These are phyloP conservation scores for Debaryomyces robertsiae DNA, from an alignment of 1,139 yeast genomes.

Conservation along the genomic window DNA sequence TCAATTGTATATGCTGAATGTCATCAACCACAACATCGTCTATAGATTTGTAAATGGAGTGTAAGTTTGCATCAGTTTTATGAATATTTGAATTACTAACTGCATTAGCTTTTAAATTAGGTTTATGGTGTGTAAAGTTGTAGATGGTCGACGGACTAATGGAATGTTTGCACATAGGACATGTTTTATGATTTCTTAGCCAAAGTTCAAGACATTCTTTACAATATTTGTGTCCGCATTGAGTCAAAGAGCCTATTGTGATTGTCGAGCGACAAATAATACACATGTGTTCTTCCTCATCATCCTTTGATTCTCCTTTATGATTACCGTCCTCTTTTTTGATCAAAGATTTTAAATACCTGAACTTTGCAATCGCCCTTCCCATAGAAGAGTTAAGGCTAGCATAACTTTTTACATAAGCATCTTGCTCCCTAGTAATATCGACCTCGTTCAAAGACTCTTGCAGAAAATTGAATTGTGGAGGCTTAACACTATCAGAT, in stretches of 20 bases:
- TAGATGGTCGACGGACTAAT: conserved; percentile 53
- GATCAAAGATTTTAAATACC: conserved; percentile 60
- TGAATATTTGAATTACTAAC: conserved; percentile 27
- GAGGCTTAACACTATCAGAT: conserved; percentile 69
- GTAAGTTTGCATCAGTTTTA: conserved; percentile 24
- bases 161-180: conserved; percentile 77
- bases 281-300: conserved; percentile 55
- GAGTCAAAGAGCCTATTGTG: conserved; percentile 73
- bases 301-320: conserved; percentile 17
- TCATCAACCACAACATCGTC: conserved; percentile 42
- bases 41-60: conserved; percentile 52
- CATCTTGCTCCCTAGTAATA: background rate
- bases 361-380: conserved; percentile 53
- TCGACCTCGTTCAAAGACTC: conserved; percentile 19
- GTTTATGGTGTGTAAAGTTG: conserved; percentile 54
- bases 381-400: conserved; percentile 22
- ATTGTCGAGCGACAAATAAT: conserved; percentile 75
- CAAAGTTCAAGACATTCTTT: conserved; percentile 74
- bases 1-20: conserved; percentile 47
- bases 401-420: background rate
- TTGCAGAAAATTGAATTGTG: conserved; percentile 24
- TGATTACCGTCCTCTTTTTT: conserved; percentile 15
- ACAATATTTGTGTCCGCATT: conserved; percentile 91
- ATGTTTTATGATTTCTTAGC: conserved; percentile 55
- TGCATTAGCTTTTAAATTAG: conserved; percentile 50